phyloP scores from a whole-genome alignment of 2,329 filamentous ascomycete genomes.

The Aureobasidium sp. region DNA sequence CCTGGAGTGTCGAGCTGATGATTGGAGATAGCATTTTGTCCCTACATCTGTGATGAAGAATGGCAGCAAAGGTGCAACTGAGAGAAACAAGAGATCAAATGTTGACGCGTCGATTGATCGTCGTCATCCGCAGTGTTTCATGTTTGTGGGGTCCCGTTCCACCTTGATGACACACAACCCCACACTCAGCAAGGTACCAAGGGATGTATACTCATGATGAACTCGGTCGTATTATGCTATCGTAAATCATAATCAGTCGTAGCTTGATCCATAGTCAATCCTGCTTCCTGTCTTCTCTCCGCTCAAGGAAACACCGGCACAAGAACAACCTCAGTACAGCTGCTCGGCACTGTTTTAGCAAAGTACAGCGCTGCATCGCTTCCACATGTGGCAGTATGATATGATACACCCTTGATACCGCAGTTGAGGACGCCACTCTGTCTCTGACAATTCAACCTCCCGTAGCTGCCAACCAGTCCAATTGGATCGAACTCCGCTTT shows the following conservation, averaged over 20 bases:
- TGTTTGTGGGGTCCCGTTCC: background rate
- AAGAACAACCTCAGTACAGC: background rate
- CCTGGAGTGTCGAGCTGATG: slow-evolving; percentile 56
- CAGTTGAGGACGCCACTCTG: background rate
- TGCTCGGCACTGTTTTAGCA: background rate
- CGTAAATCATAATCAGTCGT: no score
- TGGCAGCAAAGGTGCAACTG: background rate
- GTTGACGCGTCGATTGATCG: slow-evolving; percentile 12
- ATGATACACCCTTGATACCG: background rate
- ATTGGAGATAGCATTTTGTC: slow-evolving; percentile 38
- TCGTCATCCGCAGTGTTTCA: no score
- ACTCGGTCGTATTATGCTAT: no score
- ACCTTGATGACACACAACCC: slow-evolving; percentile 8
- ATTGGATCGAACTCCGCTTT: background rate
- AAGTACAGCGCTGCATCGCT: background rate
- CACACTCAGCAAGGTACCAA: background rate
- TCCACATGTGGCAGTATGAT: background rate
- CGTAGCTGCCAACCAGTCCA: background rate
- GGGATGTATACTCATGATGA: background rate
- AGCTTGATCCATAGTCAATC: background rate
- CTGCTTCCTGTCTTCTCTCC: background rate
- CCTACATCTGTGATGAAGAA: slow-evolving; percentile 23
- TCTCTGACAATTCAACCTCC: background rate
- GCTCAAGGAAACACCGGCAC: background rate
- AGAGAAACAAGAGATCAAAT: background rate